Percentiles rank a stretch among this genome's conserved stretches.
These are phyloP conservation scores for Biscutella laevigata DNA, from an alignment of 441 rosid genomes.

Conservation along the genomic window DNA sequence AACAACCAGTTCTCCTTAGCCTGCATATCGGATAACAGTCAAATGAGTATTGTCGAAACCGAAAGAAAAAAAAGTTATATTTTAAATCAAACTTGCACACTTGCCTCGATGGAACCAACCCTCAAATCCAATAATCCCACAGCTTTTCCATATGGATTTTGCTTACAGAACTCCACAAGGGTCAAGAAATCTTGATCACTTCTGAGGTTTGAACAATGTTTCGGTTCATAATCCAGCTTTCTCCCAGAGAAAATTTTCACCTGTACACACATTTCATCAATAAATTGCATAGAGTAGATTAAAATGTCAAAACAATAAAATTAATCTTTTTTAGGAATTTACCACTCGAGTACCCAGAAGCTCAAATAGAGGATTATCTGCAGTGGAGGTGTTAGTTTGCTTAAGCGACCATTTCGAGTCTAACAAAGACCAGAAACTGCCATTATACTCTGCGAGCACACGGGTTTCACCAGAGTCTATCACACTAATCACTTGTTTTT, in stretches of 20 bases:
- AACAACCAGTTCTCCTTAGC: too few species aligned
- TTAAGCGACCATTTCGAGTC: slow-evolving; percentile 53
- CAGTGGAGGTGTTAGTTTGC: slow-evolving; percentile 15
- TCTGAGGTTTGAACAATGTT: slow-evolving; percentile 33
- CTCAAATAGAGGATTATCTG: slow-evolving; percentile 38
- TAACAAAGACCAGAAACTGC: slow-evolving; percentile 54
- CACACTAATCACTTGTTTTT: slow-evolving; percentile 48
- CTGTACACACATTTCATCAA: too few species aligned
- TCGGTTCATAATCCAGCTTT: slow-evolving; percentile 64
- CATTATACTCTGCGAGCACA: slow-evolving; percentile 49
- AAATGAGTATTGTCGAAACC: too few species aligned
- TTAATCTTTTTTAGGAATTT: too few species aligned
- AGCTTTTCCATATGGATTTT: slow-evolving; percentile 74
- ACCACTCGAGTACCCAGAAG: slow-evolving; percentile 51
- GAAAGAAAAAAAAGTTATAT: too few species aligned
- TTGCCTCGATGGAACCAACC: slow-evolving; percentile 49
- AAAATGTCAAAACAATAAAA: too few species aligned
- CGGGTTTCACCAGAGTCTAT: slow-evolving; percentile 38
- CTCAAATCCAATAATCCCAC: slow-evolving; percentile 59
- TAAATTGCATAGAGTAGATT: too few species aligned
- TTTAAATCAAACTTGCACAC: too few species aligned
- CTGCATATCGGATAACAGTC: too few species aligned
- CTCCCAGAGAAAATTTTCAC: slow-evolving; percentile 45
- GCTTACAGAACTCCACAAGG: slow-evolving; percentile 55
- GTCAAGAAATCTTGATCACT: slow-evolving; percentile 51